Evolutionary conservation across 163 green algal genomes (phyloP), one percentile per base, ranked within the genome.

Genomic region (Scenedesmus sp.): DNA sequence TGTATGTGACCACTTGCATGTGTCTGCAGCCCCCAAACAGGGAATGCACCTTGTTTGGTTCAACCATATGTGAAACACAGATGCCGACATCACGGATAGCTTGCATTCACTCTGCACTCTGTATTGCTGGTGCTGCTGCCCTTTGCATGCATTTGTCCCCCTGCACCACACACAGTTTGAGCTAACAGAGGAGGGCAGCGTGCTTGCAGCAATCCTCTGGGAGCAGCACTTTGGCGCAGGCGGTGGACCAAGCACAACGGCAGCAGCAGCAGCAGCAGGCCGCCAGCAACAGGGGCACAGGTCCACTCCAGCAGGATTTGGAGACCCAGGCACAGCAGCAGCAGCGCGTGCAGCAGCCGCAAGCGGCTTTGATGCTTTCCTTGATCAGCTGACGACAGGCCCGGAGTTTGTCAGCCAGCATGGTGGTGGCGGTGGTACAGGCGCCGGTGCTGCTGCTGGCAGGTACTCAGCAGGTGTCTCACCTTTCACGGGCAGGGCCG

Each of bases 251-350:
- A 59, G n/a, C 3, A 33, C 13, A 9, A 42, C 37, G 35, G 9
- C 80, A 85, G 46, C 46, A 86, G 46, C 81, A 86, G n/a, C 46
- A 86, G 46, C 81, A 86, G 46, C 46, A 73, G 26, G 26, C n/a
- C 46, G 22, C 15, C 81, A 70, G n/a, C 30, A 56, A 26, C 42
- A 49, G 13, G 49, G 24, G 3, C 44, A 72, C 13, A 59, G 79
- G 3, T 46, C 81, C 73, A 59, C n/a, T 26, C 46, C 81, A 68
- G 42, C 42, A 68, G 40, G 42, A 30, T 46, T 42, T 86, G 42
- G 13, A 18, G 79, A 16, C 26, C 24, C 43, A 43, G 46, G 81
- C 22, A 49, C 46, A 30, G 46, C 65, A 76, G 30, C 65, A 40
- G 30, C 65, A 6, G 65, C 65, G 7, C 65, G 65, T 18, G 65